Percentiles rank a stretch among this genome's conserved stretches.
These are phyloP conservation scores for Golubevia sp. DNA, from an alignment of 1,284 basidiomycete genomes.

Conservation along the genomic window DNA sequence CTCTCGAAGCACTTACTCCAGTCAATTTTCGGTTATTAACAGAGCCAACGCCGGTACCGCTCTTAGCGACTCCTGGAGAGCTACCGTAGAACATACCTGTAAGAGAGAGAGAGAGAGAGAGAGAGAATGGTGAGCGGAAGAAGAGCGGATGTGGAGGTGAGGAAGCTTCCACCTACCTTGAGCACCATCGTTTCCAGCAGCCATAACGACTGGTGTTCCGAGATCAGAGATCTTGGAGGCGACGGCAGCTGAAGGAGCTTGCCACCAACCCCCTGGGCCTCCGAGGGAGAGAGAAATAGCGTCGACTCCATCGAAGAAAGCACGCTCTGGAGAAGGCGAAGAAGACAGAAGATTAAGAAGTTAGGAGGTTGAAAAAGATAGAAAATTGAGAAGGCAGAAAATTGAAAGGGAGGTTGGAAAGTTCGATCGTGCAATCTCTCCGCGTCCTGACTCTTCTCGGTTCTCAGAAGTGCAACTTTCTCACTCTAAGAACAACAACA, in stretches of 20 bases:
- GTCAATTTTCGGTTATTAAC: conserved; percentile 53
- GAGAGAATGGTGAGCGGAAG: no score
- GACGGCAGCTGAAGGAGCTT: conserved; percentile 23
- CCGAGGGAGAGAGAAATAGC: conserved; percentile 72
- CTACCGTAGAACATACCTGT: conserved; percentile 27
- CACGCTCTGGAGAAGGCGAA: conserved; percentile 19
- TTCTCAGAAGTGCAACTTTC: no score
- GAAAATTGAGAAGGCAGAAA: conserved; percentile 65
- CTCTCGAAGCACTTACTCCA: no score
- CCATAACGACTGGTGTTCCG: conserved; percentile 35
- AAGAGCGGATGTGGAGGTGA: no score
- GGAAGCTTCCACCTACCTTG: no score
- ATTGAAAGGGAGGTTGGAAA: no score
- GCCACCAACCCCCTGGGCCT: conserved; percentile 52
- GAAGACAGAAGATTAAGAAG: conserved; percentile 64
- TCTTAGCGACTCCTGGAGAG: conserved; percentile 20
- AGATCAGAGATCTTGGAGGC: conserved; percentile 22
- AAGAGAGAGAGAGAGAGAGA: conserved; percentile 15
- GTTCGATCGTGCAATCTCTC: no score
- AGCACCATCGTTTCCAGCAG: conserved; percentile 63
- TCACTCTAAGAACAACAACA: no score
- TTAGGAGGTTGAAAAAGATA: conserved; percentile 27
- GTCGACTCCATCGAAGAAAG: conserved; percentile 62
- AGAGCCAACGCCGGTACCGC: conserved; percentile 29
- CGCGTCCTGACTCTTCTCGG: no score